Base-by-base conservation (phyloP, 176 grass and related monocot genomes). In the Neostapfia colusana region DNA sequence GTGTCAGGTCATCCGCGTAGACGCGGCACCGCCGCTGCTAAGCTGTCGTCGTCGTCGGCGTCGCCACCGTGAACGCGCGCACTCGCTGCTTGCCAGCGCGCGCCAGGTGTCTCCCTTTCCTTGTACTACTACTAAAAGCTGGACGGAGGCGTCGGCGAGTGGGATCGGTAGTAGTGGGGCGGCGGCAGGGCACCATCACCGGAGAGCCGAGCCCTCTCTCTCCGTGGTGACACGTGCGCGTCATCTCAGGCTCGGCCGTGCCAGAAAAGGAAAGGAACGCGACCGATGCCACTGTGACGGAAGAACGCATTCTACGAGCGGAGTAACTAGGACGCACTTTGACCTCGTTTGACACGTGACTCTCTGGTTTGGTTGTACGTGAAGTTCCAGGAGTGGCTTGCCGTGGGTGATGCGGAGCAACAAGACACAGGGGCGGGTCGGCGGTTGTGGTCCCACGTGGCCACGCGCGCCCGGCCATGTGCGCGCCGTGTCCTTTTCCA, bases 401-500 rank as follows among this genome's bases (percentile, higher is more conserved):
- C 31, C 3, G 31, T 31, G 31, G 31, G 31, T 31, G 31, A 31
- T 31, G 31, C 31, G 3, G 31, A 31, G 31, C 2, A 31, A 31
- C 2, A 31, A 31, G 31, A 31, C 31, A 31, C 31, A 3, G 31
- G 31, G 31, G 31, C 38, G 5, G 34, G 42, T 16, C 1, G 3
- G 67, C 31, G 31, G 31, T 2, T 31, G n/a, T n/a, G n/a, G n/a
- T n/a, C n/a, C n/a, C 49, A 82, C 80, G 81, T 76, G 73, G 81
- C 76, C 63, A 36, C 9, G 38, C 62, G 71, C 38, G 45, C 2
- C 70, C 18, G 26, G 14, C 72, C 69, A 79, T 44, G 68, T 79
- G 83, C 68, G 4, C 20, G 61, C 70, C 41, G 6, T 51, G 77
- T 85, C 76, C 63, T 80, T 85, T 85, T 80, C 83, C 41, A 42